These are phyloP conservation scores for Euptelea pleiosperma DNA, from an alignment of 164 flowering plant genomes.

Conservation along the genomic window DNA sequence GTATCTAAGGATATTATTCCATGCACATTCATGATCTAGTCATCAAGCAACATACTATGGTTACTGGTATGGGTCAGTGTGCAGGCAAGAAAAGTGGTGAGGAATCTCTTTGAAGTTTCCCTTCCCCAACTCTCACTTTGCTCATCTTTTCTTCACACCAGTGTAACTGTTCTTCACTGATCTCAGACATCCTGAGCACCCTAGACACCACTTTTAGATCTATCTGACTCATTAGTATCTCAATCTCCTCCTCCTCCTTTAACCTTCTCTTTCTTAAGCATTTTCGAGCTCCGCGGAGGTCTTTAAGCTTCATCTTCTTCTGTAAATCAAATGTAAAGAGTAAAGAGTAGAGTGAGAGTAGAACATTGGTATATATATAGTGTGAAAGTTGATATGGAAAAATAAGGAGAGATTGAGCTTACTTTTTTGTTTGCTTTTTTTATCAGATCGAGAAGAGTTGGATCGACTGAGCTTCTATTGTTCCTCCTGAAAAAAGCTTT, in stretches of 20 bases:
- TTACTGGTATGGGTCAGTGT: slow-evolving; percentile 42
- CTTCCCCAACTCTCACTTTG: slow-evolving; percentile 63
- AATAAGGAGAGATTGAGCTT: slow-evolving; percentile 5
- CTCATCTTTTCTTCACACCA: slow-evolving; percentile 95
- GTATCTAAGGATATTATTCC: slow-evolving; percentile 39
- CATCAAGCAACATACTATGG: slow-evolving; percentile 34
- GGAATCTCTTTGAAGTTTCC: slow-evolving; percentile 88
- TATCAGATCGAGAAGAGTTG: slow-evolving; percentile 49
- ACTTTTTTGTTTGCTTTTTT: slow-evolving; percentile 70
- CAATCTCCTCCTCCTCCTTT: slow-evolving; percentile 59
- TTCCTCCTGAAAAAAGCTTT: slow-evolving; percentile 46
- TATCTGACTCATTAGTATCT: slow-evolving; percentile 65
- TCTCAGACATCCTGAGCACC: slow-evolving; percentile 66
- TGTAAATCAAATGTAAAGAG: slow-evolving; percentile 32
- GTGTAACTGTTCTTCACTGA: slow-evolving; percentile 68
- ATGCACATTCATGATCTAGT: slow-evolving; percentile 46
- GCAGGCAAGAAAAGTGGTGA: slow-evolving; percentile 84
- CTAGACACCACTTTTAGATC: slow-evolving; percentile 89
- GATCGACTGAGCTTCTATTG: slow-evolving; percentile 54
- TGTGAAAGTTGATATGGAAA: not conserved
- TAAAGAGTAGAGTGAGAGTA: not conserved
- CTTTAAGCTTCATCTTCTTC: slow-evolving; percentile 78
- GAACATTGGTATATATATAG: no score
- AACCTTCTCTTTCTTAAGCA: slow-evolving; percentile 56
- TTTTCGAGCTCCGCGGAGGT: slow-evolving; percentile 46